Conservation (phyloP, 1,284 basidiomycete genomes). For the Malassezia dermatis region DNA sequence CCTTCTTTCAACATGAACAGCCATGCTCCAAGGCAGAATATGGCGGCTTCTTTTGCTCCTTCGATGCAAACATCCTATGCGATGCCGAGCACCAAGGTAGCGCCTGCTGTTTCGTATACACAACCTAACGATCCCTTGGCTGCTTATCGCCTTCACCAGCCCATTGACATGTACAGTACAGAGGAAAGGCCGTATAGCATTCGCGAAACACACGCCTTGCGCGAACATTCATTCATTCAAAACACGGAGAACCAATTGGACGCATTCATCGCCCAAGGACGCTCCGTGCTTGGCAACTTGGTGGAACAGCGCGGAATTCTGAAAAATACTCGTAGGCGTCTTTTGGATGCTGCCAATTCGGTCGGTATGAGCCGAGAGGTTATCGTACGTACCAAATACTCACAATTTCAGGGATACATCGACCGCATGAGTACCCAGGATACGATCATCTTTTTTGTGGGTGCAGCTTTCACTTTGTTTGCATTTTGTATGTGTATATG, state of each 20-base stretch:
- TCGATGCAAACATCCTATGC: not conserved
- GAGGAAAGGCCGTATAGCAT: constrained; percentile 18
- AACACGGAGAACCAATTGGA: constrained; percentile 44
- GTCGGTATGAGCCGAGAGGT: constrained; percentile 43
- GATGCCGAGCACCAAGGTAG: not conserved
- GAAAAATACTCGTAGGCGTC: constrained; percentile 36
- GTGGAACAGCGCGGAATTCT: constrained; percentile 44
- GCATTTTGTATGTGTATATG: constrained; percentile 29
- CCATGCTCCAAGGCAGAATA: not conserved
- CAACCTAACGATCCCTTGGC: constrained; percentile 25
- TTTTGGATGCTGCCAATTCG: constrained; percentile 43
- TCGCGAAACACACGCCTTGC: constrained; percentile 39
- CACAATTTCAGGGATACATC: constrained; percentile 27
- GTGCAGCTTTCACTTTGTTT: constrained; percentile 40
- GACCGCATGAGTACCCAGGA: constrained; percentile 45
- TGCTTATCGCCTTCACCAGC: constrained; percentile 38
- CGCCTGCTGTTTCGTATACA: not conserved
- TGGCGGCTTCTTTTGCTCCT: not conserved
- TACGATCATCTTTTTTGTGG: constrained; percentile 40
- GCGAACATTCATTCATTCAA: constrained; percentile 45
- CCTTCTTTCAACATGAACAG: not conserved
- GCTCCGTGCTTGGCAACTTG: constrained; percentile 42
- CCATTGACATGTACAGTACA: not conserved
- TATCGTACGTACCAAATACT: constrained; percentile 19
- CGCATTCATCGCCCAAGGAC: constrained; percentile 43